A percentile compares a stretch with the other conserved stretches of the same genome.
Conservation (phyloP, 23 red algal genomes). For the Gracilaria domingensis region DNA sequence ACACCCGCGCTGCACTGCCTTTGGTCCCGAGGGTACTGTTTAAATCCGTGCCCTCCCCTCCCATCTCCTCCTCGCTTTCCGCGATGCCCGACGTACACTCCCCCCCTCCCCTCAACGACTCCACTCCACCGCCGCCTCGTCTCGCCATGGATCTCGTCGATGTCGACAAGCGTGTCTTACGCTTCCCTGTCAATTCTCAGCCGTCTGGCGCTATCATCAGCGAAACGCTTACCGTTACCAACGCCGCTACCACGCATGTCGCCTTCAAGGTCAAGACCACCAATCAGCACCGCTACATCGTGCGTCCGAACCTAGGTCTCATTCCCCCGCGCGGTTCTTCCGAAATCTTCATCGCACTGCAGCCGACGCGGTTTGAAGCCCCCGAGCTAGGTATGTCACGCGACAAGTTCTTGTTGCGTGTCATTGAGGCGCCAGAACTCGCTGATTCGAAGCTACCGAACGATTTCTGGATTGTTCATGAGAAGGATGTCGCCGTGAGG, state of each 20-base stretch:
- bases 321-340: conserved; percentile 66
- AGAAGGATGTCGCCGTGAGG: background rate
- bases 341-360: conserved; percentile 69
- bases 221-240: conserved; percentile 42
- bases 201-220: conserved; percentile 21
- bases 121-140: conserved; percentile 16
- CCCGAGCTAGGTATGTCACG: conserved; percentile 38
- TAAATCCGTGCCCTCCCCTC: background rate
- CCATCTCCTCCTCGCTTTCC: background rate
- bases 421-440: conserved; percentile 29
- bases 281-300: conserved; percentile 84
- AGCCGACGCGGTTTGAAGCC: conserved; percentile 6
- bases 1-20: background rate
- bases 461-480: conserved; percentile 36
- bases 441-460: conserved; percentile 1
- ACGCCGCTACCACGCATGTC: conserved; percentile 43
- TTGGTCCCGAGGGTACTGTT: too few species aligned
- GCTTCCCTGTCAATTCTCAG: conserved; percentile 13
- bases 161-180: conserved; percentile 4
- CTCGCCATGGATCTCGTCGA: conserved; percentile 46
- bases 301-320: conserved; percentile 74
- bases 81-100: too few species aligned
- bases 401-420: conserved; percentile 80
- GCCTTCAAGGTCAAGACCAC: conserved; percentile 98
- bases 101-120: background rate